Evolutionary conservation across 2,329 filamentous ascomycete species (phyloP).

Genomic region (Paecilomyces variotii): DNA sequence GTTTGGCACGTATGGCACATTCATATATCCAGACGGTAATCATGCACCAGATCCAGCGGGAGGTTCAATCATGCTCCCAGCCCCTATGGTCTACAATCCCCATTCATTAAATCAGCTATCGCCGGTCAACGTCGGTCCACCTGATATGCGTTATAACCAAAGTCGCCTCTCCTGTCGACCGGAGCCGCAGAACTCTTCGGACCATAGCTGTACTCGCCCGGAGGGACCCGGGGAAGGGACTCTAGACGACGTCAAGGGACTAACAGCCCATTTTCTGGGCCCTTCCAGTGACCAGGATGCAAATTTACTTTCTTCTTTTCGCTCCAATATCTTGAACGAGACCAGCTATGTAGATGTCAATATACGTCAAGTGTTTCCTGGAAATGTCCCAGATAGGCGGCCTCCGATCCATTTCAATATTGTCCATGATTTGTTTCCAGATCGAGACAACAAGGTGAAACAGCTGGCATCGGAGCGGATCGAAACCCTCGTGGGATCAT

Average conservation of each 20-base stretch:
- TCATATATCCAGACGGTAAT: background rate
- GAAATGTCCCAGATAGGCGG: slow-evolving; percentile 24
- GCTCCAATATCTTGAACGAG: slow-evolving; percentile 41
- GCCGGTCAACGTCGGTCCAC: slow-evolving; percentile 3
- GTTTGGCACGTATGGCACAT: background rate
- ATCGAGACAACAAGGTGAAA: slow-evolving; percentile 33
- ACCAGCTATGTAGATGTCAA: slow-evolving; percentile 38
- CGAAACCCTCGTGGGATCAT: slow-evolving; percentile 34
- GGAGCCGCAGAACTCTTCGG: slow-evolving; percentile 9
- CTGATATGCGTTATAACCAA: background rate
- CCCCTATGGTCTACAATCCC: slow-evolving; percentile 4
- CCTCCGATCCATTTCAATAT: slow-evolving; percentile 42
- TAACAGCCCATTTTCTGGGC: slow-evolving; percentile 41
- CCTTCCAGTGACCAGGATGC: slow-evolving; percentile 41
- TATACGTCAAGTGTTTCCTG: slow-evolving; percentile 36
- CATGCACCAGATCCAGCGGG: slow-evolving; percentile 2
- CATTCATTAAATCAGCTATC: slow-evolving; percentile 5
- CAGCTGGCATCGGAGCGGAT: slow-evolving; percentile 35
- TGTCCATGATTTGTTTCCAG: slow-evolving; percentile 39
- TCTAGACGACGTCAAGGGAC: slow-evolving; percentile 36
- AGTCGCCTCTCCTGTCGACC: background rate
- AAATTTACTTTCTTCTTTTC: slow-evolving; percentile 40
- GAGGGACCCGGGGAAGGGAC: slow-evolving; percentile 14
- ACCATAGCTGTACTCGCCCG: background rate
- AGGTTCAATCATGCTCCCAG: background rate